Evolutionary conservation across 495 filamentous ascomycete species (phyloP).

Genomic region (Penicillium chermesinum): DNA sequence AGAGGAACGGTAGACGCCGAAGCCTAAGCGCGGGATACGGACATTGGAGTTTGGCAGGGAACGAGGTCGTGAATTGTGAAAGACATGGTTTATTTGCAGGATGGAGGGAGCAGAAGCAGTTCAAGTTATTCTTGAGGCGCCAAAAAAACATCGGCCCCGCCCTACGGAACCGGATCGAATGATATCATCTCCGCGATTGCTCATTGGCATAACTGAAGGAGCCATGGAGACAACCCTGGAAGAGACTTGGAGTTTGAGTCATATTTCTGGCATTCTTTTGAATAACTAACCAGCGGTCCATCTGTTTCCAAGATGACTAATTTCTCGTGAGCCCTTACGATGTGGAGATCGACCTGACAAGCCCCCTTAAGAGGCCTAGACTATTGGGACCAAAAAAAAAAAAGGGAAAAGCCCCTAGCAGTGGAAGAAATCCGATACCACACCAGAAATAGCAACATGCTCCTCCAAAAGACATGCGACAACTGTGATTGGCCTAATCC

Average conservation of each 20-base stretch:
- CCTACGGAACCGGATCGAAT: conserved; percentile 13
- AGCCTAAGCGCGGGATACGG: conserved; percentile 64
- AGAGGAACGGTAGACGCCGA: conserved; percentile 64
- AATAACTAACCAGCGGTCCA: too few relatives aligned
- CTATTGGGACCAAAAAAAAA: neutral
- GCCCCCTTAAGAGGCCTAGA: neutral
- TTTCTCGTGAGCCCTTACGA: too few relatives aligned
- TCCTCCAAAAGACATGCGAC: neutral
- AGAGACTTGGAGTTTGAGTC: too few relatives aligned
- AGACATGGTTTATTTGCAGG: conserved; percentile 25
- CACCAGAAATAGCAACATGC: neutral
- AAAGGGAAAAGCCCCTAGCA: neutral
- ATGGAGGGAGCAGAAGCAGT: too few relatives aligned
- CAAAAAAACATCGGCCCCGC: conserved; percentile 8
- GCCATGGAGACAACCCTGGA: too few relatives aligned
- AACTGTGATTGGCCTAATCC: neutral
- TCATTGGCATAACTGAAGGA: too few relatives aligned
- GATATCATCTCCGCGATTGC: conserved; percentile 14
- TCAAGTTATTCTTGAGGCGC: conserved; percentile 14
- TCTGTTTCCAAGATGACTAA: too few relatives aligned
- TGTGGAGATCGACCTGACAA: too few relatives aligned
- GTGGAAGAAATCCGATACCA: too few relatives aligned
- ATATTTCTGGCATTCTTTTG: too few relatives aligned
- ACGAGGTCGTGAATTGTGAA: conserved; percentile 47
- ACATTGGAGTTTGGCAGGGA: conserved; percentile 48